Base-by-base conservation (phyloP, 2,329 filamentous ascomycete genomes). In the Parascedosporium putredinis region DNA sequence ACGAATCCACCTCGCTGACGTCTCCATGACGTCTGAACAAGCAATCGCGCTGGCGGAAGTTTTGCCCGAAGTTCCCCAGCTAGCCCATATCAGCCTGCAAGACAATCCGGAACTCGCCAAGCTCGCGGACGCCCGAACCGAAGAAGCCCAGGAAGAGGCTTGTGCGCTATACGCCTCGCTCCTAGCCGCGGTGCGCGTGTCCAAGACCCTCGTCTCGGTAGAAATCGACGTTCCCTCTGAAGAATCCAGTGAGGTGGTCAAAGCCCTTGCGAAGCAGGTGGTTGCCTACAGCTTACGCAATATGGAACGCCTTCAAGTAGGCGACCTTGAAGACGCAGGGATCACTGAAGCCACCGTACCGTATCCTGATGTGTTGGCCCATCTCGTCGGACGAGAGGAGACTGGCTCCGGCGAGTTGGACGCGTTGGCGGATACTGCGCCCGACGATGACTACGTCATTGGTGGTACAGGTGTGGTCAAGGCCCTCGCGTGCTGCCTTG, bases 381-480 rank as follows among this genome's bases (percentile, higher is more conserved):
- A 95, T 62, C 79, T 97, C 38, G 86, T 96, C 27, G 90, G 90
- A 4, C 79, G 87, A 56, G 76, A 79, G 50, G 58, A 64, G 31
- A 71, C 62, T 64, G 79, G 62, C 64, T 24, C 12, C 2, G 76
- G 60, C 57, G 65, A 57, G 55, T 75, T 78, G 20, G 81, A 84
- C 43, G 78, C n/a, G n/a, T n/a, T 83, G 20, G 81, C 84, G 42
- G 78, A 83, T 40, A 80, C 84, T 2, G 73, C 88, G 5, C 86
- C 89, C 0, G 88, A 95, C 56, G 86, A 95, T 52, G 88, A 96
- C 64, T 97, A 97, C 65, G 89, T 97, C 42, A 93, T 97, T 59
- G 90, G 91, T 18, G 91, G 91, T 14, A 95, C 89, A 1, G 93
- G 91, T 23, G 88, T 98, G 2, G 91, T 95, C 45, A 96, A 95